Percentiles rank a stretch among this genome's conserved stretches.
These are phyloP conservation scores for Lachnellula arida DNA, from an alignment of 2,329 filamentous ascomycete species.

Conservation along the genomic window DNA sequence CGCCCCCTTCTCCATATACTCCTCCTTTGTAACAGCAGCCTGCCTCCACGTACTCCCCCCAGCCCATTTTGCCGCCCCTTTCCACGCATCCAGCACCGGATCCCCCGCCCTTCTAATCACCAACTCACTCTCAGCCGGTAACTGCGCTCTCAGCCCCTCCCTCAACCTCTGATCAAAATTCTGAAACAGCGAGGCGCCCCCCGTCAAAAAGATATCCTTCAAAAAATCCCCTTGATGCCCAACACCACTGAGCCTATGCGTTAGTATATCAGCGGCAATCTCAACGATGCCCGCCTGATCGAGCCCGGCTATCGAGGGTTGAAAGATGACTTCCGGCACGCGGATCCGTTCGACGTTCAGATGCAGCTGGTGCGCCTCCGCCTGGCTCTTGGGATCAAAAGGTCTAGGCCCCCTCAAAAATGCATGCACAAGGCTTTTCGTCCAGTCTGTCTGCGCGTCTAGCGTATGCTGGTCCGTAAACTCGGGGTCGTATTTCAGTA, in stretches of 20 bases:
- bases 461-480: constrained; percentile 92
- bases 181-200: constrained; percentile 83
- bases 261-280: constrained; percentile 85
- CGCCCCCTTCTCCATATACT: constrained; percentile 86
- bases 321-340: constrained; percentile 89
- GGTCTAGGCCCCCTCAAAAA: constrained; percentile 85
- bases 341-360: constrained; percentile 95
- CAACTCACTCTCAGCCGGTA: constrained; percentile 67
- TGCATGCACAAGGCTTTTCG: constrained; percentile 81
- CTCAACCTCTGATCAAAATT: constrained; percentile 81
- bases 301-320: constrained; percentile 83
- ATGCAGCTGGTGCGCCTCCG: constrained; percentile 82
- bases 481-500: constrained; percentile 78
- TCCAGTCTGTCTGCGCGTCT: constrained; percentile 93
- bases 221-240: constrained; percentile 64
- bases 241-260: constrained; percentile 64
- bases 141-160: constrained; percentile 64
- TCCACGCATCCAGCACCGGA: constrained; percentile 85
- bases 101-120: constrained; percentile 69
- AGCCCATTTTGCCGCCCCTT: constrained; percentile 84
- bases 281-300: constrained; percentile 93
- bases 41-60: constrained; percentile 52
- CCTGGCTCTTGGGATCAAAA: constrained; percentile 74
- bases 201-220: constrained; percentile 86
- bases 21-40: constrained; percentile 69